phyloP scores from a whole-genome alignment of 305 asterid genomes.

The Withania somnifera region DNA sequence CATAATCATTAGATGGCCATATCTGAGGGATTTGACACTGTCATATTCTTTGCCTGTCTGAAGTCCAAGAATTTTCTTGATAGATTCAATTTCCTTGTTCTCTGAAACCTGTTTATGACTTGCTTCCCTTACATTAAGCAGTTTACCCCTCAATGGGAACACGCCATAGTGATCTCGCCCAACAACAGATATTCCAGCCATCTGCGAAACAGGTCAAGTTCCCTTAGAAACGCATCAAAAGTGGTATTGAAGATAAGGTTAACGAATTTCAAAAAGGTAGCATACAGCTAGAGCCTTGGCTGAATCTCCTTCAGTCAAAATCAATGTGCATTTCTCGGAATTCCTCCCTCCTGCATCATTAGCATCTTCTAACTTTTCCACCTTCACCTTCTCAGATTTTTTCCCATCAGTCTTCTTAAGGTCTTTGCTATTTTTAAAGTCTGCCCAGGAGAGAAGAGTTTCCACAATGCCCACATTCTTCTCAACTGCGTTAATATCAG shows the following conservation, averaged over 20 bases:
- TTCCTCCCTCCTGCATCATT: slow-evolving; percentile 82
- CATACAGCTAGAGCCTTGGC: slow-evolving; percentile 98
- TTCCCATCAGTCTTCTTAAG: slow-evolving; percentile 92
- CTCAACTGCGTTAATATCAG: slow-evolving; percentile 44
- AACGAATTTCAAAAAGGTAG: background rate
- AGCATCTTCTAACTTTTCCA: slow-evolving; percentile 77
- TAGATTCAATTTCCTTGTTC: slow-evolving; percentile 67
- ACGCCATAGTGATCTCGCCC: slow-evolving; percentile 89
- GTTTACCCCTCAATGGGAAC: slow-evolving; percentile 84
- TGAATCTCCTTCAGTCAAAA: slow-evolving; percentile 99
- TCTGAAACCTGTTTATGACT: slow-evolving; percentile 69
- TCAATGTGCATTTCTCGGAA: slow-evolving; percentile 79
- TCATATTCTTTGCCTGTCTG: slow-evolving; percentile 77
- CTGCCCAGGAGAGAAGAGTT: slow-evolving; percentile 84
- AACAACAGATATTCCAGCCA: slow-evolving; percentile 81
- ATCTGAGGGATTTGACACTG: slow-evolving; percentile 67
- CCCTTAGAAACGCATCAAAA: background rate
- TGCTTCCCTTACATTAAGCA: slow-evolving; percentile 96
- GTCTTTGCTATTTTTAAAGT: slow-evolving; percentile 75
- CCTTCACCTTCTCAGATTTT: slow-evolving; percentile 47
- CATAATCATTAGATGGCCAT: slow-evolving; percentile 97
- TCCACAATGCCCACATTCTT: slow-evolving; percentile 70
- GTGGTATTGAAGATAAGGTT: background rate
- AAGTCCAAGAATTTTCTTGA: slow-evolving; percentile 90
- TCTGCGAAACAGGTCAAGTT: slow-evolving; percentile 24